A percentile compares a stretch with the other conserved stretches of the same genome.
phyloP scores from a whole-genome alignment of 106 monocot genomes.

The Dendrobium chrysotoxum region DNA sequence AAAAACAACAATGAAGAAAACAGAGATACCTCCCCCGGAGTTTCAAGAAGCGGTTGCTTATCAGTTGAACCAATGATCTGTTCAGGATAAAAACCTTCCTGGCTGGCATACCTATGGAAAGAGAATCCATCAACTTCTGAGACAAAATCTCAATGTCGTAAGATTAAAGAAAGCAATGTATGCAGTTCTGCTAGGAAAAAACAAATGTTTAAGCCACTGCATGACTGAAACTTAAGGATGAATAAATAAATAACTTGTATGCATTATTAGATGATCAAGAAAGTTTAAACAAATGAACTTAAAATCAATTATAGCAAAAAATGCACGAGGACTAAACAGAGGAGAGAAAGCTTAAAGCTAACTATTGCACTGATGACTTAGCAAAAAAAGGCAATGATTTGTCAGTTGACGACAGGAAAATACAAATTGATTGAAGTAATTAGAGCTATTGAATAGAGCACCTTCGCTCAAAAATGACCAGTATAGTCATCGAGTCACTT shows the following conservation, averaged over 20 bases:
- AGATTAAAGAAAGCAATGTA: background rate
- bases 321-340: background rate
- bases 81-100: slow-evolving; percentile 40
- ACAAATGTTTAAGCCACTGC: background rate
- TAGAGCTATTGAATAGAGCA: slow-evolving; percentile 7
- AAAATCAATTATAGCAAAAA: background rate
- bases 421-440: background rate
- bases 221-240: background rate
- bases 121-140: background rate
- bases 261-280: background rate
- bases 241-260: background rate
- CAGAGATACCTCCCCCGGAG: slow-evolving; percentile 74
- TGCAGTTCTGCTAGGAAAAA: background rate
- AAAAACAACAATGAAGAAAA: background rate
- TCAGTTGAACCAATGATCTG: slow-evolving; percentile 60
- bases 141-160: background rate
- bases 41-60: slow-evolving; percentile 82
- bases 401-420: background rate
- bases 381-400: background rate
- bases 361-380: background rate
- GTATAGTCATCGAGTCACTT: slow-evolving; percentile 37
- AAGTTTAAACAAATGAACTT: background rate
- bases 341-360: background rate
- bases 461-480: slow-evolving; percentile 85
- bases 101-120: slow-evolving; percentile 38